phyloP scores from a whole-genome alignment of 768 basidiomycete species.

The Leccinum disarticulatum region DNA sequence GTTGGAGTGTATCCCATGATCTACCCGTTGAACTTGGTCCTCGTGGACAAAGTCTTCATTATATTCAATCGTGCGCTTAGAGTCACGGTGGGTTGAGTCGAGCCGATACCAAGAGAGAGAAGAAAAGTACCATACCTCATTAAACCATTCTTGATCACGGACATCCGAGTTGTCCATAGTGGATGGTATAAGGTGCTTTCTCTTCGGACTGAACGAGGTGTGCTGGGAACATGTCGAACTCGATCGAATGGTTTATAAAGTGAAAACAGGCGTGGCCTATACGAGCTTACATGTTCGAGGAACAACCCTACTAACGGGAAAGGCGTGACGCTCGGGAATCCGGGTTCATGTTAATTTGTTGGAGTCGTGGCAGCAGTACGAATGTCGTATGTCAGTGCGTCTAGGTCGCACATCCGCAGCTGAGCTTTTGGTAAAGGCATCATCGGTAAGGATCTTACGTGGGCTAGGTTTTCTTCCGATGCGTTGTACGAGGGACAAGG shows the following conservation, averaged over 20 bases:
- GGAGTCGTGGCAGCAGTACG: background rate
- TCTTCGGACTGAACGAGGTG: background rate
- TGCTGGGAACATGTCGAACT: background rate
- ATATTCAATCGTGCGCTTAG: constrained; percentile 1
- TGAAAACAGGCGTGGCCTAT: background rate
- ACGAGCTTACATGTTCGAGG: background rate
- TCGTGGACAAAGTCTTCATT: constrained; percentile 1
- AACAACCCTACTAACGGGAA: background rate
- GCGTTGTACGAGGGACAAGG: too few species aligned
- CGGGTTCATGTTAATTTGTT: background rate
- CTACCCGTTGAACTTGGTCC: constrained; percentile 1
- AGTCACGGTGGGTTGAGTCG: background rate
- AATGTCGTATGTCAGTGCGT: background rate
- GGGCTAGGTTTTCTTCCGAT: too few species aligned
- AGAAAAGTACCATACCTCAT: background rate
- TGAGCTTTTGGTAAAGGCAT: too few species aligned
- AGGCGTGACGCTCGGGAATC: background rate
- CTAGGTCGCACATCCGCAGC: too few species aligned
- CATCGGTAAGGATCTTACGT: too few species aligned
- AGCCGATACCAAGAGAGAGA: background rate
- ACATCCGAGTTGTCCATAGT: background rate
- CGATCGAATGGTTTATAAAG: constrained; percentile 8
- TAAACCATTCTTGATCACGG: background rate
- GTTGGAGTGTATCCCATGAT: constrained; percentile 3
- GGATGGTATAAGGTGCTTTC: background rate